These are phyloP conservation scores for Mariannaea elegans DNA, from an alignment of 2,329 filamentous ascomycete species.

Conservation along the genomic window DNA sequence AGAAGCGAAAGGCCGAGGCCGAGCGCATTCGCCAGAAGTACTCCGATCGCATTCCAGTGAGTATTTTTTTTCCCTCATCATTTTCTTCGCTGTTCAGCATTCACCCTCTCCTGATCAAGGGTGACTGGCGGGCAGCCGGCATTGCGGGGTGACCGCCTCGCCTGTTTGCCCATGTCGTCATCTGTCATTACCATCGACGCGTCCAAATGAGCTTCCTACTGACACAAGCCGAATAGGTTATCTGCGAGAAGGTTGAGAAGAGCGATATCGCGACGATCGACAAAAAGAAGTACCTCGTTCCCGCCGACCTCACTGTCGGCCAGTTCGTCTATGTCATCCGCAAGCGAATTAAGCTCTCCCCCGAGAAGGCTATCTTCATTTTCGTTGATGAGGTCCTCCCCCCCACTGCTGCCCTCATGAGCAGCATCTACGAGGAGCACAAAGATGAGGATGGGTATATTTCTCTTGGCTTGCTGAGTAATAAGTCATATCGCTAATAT, in stretches of 20 bases:
- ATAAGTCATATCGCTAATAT: conserved; percentile 25
- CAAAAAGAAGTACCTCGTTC: conserved; percentile 99
- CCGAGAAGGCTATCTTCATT: conserved; percentile 99
- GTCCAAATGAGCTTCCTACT: not conserved
- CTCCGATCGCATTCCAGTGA: conserved; percentile 95
- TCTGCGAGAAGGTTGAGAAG: conserved; percentile 99
- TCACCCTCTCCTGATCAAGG: not conserved
- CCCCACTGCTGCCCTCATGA: conserved; percentile 97
- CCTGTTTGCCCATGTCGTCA: not conserved
- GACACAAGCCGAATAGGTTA: conserved; percentile 71
- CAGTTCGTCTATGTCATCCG: conserved; percentile 99
- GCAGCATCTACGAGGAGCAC: conserved; percentile 99
- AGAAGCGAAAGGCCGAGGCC: conserved; percentile 99
- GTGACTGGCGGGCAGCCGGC: not conserved
- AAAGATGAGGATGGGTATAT: conserved; percentile 80
- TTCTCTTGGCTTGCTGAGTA: not conserved
- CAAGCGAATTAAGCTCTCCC: conserved; percentile 99
- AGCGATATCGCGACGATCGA: conserved; percentile 99
- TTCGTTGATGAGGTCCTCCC: conserved; percentile 99
- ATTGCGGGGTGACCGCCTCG: conserved; percentile 32
- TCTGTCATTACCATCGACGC: not conserved
- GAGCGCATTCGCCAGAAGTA: conserved; percentile 99
- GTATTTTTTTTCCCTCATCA: conserved; percentile 49
- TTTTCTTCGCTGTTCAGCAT: conserved; percentile 1
- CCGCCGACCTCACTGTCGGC: conserved; percentile 95